Percentiles rank a stretch among this genome's conserved stretches.
phyloP scores from a whole-genome alignment of 805 yeast species.

The Hagleromyces aurorensis region DNA sequence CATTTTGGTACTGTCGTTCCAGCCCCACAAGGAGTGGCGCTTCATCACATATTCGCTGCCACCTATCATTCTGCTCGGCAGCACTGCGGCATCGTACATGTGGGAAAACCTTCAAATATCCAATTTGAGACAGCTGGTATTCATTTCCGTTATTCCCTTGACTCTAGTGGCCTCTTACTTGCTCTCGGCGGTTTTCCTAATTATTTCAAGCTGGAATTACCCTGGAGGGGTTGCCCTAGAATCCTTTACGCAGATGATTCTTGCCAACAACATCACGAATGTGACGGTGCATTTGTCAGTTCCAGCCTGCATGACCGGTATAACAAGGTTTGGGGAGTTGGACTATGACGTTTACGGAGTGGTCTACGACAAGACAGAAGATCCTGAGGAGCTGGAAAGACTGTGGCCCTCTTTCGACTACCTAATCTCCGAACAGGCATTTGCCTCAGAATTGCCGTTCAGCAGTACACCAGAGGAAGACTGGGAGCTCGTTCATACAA shows the following conservation, averaged over 20 bases:
- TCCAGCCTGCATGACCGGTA: slow-evolving; percentile 83
- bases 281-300: slow-evolving; percentile 64
- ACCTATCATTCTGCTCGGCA: slow-evolving; percentile 52
- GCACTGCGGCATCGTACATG: slow-evolving; percentile 45
- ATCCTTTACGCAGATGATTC: slow-evolving; percentile 40
- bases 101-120: slow-evolving; percentile 30
- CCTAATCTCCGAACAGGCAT: slow-evolving; percentile 34
- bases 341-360: slow-evolving; percentile 30
- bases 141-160: slow-evolving; percentile 28
- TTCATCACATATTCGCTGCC: slow-evolving; percentile 76
- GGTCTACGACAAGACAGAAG: slow-evolving; percentile 73
- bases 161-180: slow-evolving; percentile 32
- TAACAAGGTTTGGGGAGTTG: slow-evolving; percentile 63
- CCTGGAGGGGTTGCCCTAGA: slow-evolving; percentile 80
- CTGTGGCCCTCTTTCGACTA: slow-evolving; percentile 46
- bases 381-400: slow-evolving; percentile 28
- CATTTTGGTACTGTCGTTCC: slow-evolving; percentile 61
- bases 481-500: slow-evolving; percentile 39
- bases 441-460: slow-evolving; percentile 12
- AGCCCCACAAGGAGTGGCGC: slow-evolving; percentile 93
- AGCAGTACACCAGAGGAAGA: slow-evolving; percentile 19
- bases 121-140: slow-evolving; percentile 17
- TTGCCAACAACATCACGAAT: slow-evolving; percentile 20
- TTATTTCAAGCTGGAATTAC: slow-evolving; percentile 66
- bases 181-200: slow-evolving; percentile 45